Conservation (phyloP, 805 yeast genomes). For the Metschnikowia matae region DNA sequence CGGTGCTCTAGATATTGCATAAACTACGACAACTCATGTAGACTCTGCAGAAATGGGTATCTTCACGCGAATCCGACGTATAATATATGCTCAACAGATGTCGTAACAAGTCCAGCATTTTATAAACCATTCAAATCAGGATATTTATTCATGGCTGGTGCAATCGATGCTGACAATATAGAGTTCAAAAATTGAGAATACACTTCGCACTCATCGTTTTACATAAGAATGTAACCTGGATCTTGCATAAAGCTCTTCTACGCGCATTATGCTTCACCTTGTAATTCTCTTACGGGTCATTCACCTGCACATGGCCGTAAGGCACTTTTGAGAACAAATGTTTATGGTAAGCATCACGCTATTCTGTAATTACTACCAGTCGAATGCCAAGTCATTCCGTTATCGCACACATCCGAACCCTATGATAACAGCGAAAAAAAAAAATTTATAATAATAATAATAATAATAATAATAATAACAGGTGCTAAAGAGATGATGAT, state of each 20-base stretch:
- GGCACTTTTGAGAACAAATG: neutral
- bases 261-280: neutral
- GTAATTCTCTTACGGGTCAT: neutral
- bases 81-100: neutral
- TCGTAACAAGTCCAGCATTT: neutral
- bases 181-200: neutral
- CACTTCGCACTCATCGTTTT: neutral
- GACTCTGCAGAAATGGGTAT: neutral
- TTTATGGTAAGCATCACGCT: neutral
- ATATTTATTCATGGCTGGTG: neutral
- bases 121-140: neutral
- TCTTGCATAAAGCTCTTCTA: neutral
- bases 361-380: neutral
- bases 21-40: neutral
- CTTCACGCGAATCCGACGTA: neutral
- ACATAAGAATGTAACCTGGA: slow-evolving; percentile 1
- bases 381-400: neutral
- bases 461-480: too few species aligned
- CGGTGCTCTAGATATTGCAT: neutral
- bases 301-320: neutral
- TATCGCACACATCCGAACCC: neutral
- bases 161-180: neutral
- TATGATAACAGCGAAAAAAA: neutral
- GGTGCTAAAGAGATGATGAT: too few species aligned
- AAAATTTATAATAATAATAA: too few species aligned